Conservation (phyloP, 139 green algal species). For the Pseudopediastrum boryanum region DNA sequence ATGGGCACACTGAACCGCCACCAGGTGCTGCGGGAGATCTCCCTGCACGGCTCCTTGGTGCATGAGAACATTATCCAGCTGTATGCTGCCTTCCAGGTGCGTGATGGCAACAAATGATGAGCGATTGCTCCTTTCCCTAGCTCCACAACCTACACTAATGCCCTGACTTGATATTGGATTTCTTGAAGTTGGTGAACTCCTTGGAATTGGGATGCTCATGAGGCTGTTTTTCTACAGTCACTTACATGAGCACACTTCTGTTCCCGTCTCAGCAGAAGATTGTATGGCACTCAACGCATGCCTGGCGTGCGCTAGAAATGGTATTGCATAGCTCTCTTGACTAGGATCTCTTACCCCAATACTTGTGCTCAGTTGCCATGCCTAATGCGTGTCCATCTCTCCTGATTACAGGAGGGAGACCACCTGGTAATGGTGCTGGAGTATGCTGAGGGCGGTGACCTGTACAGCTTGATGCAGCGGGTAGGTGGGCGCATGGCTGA, state of each 20-base stretch:
- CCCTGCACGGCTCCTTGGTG: constrained; percentile 53
- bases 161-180: too few species aligned
- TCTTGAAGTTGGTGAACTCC: too few species aligned
- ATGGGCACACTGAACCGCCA: constrained; percentile 61
- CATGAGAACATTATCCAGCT: constrained; percentile 66
- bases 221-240: background rate
- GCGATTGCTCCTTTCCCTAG: too few species aligned
- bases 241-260: background rate
- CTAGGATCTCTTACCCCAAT: background rate
- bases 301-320: background rate
- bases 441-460: constrained; percentile 40
- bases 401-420: constrained; percentile 31
- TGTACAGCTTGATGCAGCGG: constrained; percentile 35
- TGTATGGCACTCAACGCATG: background rate
- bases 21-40: constrained; percentile 61
- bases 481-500: constrained; percentile 41
- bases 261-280: background rate
- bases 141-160: too few species aligned
- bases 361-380: background rate
- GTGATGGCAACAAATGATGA: too few species aligned
- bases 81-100: constrained; percentile 59
- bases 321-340: background rate
- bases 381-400: background rate
- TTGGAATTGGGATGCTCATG: too few species aligned
- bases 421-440: constrained; percentile 48